These are phyloP conservation scores for Myriosclerotinia curreyana DNA, from an alignment of 2,329 filamentous ascomycete species.

Conservation along the genomic window DNA sequence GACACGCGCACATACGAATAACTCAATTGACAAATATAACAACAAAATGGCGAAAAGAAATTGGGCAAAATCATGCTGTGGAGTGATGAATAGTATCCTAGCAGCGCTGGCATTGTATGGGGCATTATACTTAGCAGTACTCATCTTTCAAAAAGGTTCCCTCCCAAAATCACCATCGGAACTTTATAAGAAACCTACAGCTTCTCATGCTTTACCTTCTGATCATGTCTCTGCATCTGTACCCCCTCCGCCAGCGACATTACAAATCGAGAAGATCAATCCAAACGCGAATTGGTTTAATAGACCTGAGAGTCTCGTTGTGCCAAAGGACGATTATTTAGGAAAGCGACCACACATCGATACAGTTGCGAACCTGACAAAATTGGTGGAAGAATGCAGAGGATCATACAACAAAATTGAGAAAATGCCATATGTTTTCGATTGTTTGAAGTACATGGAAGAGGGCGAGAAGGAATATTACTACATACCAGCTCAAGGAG, in stretches of 20 bases:
- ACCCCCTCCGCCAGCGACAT: constrained; percentile 27
- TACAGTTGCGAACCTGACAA: constrained; percentile 51
- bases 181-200: constrained; percentile 30
- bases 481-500: constrained; percentile 42
- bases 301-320: constrained; percentile 49
- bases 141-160: constrained; percentile 33
- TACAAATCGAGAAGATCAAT: constrained; percentile 46
- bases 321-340: constrained; percentile 50
- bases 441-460: constrained; percentile 51
- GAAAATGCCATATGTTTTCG: constrained; percentile 53
- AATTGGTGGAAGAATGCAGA: constrained; percentile 51
- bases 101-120: constrained; percentile 35
- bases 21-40: not conserved
- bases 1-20: not conserved
- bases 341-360: constrained; percentile 51
- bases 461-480: constrained; percentile 50
- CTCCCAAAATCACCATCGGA: constrained; percentile 35
- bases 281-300: constrained; percentile 54
- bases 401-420: constrained; percentile 52
- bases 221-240: constrained; percentile 22
- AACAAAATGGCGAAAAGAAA: constrained; percentile 33
- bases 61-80: constrained; percentile 30
- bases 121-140: constrained; percentile 33
- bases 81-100: constrained; percentile 36
- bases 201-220: constrained; percentile 26